These are phyloP conservation scores for Solanum rostratum DNA, from an alignment of 257 asterid species.

Conservation along the genomic window DNA sequence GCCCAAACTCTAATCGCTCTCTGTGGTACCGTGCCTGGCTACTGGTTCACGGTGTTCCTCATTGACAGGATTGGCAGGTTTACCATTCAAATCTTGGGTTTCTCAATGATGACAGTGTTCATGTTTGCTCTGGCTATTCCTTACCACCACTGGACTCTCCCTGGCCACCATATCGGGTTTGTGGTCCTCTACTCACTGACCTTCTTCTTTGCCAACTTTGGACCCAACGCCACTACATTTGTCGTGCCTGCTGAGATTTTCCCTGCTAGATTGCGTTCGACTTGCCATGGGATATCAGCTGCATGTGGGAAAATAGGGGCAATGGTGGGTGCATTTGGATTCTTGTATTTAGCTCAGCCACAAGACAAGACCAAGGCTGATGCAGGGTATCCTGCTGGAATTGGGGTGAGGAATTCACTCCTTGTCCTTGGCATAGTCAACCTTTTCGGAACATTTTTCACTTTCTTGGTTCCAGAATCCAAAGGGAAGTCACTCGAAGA, in stretches of 20 bases:
- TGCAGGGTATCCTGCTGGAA: slow-evolving; percentile 52
- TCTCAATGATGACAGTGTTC: not conserved
- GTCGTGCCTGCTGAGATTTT: too few relatives aligned
- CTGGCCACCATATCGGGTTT: not conserved
- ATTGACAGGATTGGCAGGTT: not conserved
- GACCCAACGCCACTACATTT: too few relatives aligned
- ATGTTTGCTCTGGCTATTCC: not conserved
- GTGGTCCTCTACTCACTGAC: too few relatives aligned
- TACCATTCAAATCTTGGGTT: not conserved
- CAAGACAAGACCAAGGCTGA: slow-evolving; percentile 37
- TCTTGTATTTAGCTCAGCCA: too few relatives aligned
- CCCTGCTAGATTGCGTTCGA: too few relatives aligned
- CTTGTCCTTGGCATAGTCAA: slow-evolving; percentile 40
- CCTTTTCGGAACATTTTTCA: slow-evolving; percentile 31
- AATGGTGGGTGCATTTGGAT: too few relatives aligned
- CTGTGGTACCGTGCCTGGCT: slow-evolving; percentile 56
- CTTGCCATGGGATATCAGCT: too few relatives aligned
- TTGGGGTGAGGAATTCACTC: slow-evolving; percentile 46
- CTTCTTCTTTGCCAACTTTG: too few relatives aligned
- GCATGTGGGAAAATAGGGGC: too few relatives aligned
- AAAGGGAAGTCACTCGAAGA: slow-evolving; percentile 55
- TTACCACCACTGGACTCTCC: not conserved
- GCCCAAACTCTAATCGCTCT: slow-evolving; percentile 56
- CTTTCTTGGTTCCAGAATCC: slow-evolving; percentile 50
- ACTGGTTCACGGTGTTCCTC: slow-evolving; percentile 21